phyloP scores from a whole-genome alignment of 1,139 yeast genomes.

The Scheffersomyces quercinus region DNA sequence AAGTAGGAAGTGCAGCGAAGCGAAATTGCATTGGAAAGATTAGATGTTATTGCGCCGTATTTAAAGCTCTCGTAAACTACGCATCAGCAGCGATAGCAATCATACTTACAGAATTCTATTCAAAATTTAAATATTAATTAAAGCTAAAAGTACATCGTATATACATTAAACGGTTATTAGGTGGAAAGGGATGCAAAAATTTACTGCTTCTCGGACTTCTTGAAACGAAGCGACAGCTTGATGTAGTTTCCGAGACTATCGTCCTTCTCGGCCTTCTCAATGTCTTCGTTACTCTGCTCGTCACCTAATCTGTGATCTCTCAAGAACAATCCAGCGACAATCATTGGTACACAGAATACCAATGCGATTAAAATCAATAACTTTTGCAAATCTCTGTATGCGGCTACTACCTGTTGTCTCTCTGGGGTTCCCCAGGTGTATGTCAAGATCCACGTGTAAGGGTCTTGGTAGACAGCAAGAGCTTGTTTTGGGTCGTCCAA shows the following conservation, averaged over 20 bases:
- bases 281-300: constrained; percentile 7
- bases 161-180: no score
- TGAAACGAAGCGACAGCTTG: constrained; percentile 1
- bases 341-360: constrained; percentile 35
- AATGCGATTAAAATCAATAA: constrained; percentile 33
- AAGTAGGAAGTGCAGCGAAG: no score
- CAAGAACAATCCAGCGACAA: constrained; percentile 29
- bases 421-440: constrained; percentile 36
- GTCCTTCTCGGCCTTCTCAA: constrained; percentile 1
- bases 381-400: constrained; percentile 36
- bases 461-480: constrained; percentile 26
- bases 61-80: no score
- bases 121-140: no score
- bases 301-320: constrained; percentile 32
- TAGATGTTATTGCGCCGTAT: no score
- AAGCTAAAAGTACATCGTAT: no score
- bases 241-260: constrained; percentile 1
- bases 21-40: no score
- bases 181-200: neutral
- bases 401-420: constrained; percentile 30
- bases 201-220: constrained; percentile 1
- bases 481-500: constrained; percentile 26
- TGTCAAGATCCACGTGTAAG: constrained; percentile 25
- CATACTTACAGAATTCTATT: no score
- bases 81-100: no score